Base-by-base conservation (phyloP, 208 protist genomes). In the Blastocrithidia nonstop region DNA sequence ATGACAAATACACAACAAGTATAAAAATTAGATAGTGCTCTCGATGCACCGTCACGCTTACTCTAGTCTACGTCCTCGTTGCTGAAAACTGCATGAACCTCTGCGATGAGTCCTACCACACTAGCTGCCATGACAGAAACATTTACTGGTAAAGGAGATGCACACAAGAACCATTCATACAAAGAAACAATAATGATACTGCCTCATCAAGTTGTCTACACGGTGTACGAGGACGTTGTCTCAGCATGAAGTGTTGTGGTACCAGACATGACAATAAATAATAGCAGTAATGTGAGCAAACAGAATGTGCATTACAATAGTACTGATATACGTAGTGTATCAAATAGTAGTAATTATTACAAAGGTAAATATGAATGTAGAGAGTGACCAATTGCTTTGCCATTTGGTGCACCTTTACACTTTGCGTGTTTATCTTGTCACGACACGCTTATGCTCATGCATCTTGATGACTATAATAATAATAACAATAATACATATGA, bases 141-240 rank as follows among this genome's bases (percentile, higher is more conserved):
- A 11, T 11, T n/a, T n/a, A n/a, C 29, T 35, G n/a, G 11, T 15
- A n/a, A 35, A 11, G 29, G 11, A n/a, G n/a, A 11, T 11, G 11
- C 29, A n/a, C 29, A 35, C 29, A 35, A n/a, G 11, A 35, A n/a
- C n/a, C 29, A n/a, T 15, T 11, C 11, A 35, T n/a, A 35, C 29
- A n/a, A n/a, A 28, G 35, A 15, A 7, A 47, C 38, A 8, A 20
- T 3, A 4, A 19, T 24, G 8, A 23, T 26, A n/a, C 43, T 45
- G 9, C 42, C 22, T 8, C 50, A 38, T 7, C 61, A 71, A 40
- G 52, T 68, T 21, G 48, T 85, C 24, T 85, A 72, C 48, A 61
- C 57, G 1, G 69, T 76, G 13, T 68, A 67, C 48, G 61, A 66
- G 16, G 69, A 79, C 36, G 39, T 27, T 15, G 63, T 79, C 36